These are phyloP conservation scores for Plasmodium inui DNA, from an alignment of 169 alveolate species.

Conservation along the genomic window DNA sequence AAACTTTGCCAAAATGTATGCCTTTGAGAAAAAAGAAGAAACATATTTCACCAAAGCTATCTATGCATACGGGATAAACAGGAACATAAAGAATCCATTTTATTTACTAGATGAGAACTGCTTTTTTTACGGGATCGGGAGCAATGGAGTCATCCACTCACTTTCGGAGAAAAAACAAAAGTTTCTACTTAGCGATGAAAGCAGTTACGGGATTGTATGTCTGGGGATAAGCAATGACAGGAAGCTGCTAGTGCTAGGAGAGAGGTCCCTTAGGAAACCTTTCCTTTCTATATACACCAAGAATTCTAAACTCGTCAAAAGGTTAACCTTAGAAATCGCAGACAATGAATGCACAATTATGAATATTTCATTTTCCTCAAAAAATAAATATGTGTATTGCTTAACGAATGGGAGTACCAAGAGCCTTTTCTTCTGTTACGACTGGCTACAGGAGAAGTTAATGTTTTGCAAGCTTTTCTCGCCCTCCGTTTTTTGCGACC, in stretches of 20 bases:
- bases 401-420: slow-evolving; percentile 69
- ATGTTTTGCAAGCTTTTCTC: slow-evolving; percentile 54
- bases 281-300: slow-evolving; percentile 41
- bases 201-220: slow-evolving; percentile 64
- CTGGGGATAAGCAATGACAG: slow-evolving; percentile 61
- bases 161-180: slow-evolving; percentile 43
- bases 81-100: slow-evolving; percentile 54
- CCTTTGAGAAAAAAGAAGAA: slow-evolving; percentile 38
- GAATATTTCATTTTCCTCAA: slow-evolving; percentile 56
- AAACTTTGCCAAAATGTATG: slow-evolving; percentile 22
- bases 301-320: slow-evolving; percentile 27
- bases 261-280: slow-evolving; percentile 52
- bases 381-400: slow-evolving; percentile 71
- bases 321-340: slow-evolving; percentile 35
- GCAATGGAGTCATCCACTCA: slow-evolving; percentile 66
- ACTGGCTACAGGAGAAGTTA: slow-evolving; percentile 58
- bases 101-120: slow-evolving; percentile 38
- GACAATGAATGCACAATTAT: slow-evolving; percentile 64
- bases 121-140: slow-evolving; percentile 51
- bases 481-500: slow-evolving; percentile 11
- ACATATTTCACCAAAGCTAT: slow-evolving; percentile 56
- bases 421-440: slow-evolving; percentile 73
- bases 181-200: slow-evolving; percentile 52
- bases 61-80: slow-evolving; percentile 69
- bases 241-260: slow-evolving; percentile 63